Base-by-base conservation (phyloP, 306 rosid species). In the Lupinus albus region DNA sequence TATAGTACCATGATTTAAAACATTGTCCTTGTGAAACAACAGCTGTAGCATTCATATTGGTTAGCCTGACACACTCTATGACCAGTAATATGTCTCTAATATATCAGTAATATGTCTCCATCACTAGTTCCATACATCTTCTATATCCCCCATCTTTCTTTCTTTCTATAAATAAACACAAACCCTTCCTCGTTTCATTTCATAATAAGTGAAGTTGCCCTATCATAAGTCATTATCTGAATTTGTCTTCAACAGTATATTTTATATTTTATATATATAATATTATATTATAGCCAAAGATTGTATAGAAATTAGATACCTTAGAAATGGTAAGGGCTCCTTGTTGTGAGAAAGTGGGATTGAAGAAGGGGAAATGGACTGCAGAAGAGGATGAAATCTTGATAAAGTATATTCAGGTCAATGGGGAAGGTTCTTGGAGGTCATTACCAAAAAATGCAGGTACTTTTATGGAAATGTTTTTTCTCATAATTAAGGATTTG, bases 351-450 rank as follows among this genome's bases (percentile, higher is more conserved):
- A 92, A 89, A 70, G 85, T 89, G 20, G 98, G 98, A 20, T 51
- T 92, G 67, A 89, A 87, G 77, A 89, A 64, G 33, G 97, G 97
- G 9, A 81, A 92, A 32, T 92, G 97, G 97, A 88, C 96, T 0
- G 18, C 30, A 0, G 95, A 92, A 73, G 97, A 92, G 64, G 97
- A 92, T 70, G 67, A 84, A 63, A 83, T 79, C 21, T 65, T 92
- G 76, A 76, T 38, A 11, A 76, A 77, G 6, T 84, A 85, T 61
- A 80, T 92, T 65, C 85, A 69, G 1, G 84, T 76, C 16, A 89
- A 87, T 49, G 97, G 97, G 4, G 96, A 89, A 82, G 97, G 97
- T 0, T 85, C 91, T 4, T 92, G 97, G 97, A 92, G 97, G 70
- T 76, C 89, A 8, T 71, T 92, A 52, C 97, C 97, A 8, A 84